Conservation (phyloP, 164 flowering plant species). For the Umbilicus rupestris region DNA sequence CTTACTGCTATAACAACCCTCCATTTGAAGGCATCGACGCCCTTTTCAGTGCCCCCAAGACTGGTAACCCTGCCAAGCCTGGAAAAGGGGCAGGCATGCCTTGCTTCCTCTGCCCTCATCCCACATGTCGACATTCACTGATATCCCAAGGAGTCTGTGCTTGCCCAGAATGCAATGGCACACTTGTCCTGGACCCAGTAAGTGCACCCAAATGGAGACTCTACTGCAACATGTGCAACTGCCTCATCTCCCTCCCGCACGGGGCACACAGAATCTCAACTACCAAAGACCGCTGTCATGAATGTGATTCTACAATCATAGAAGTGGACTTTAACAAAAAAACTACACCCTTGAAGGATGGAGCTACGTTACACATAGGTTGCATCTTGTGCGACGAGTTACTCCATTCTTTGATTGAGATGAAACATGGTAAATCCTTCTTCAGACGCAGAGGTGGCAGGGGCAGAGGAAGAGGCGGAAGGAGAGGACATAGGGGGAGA, state of each 20-base stretch:
- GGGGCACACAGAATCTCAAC: slow-evolving; percentile 85
- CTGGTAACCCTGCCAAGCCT: slow-evolving; percentile 27
- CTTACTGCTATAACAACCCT: slow-evolving; percentile 90
- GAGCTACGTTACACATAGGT: slow-evolving; percentile 62
- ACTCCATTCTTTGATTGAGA: slow-evolving; percentile 76
- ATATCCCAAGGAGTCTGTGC: slow-evolving; percentile 93
- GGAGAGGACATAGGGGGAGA: slow-evolving; percentile 40
- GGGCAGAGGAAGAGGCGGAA: slow-evolving; percentile 62
- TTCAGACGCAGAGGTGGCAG: slow-evolving; percentile 37
- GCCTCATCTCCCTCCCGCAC: slow-evolving; percentile 76
- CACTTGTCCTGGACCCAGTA: slow-evolving; percentile 81
- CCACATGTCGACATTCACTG: slow-evolving; percentile 84
- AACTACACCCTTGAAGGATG: slow-evolving; percentile 73
- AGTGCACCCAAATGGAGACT: slow-evolving; percentile 96
- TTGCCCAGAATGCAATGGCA: slow-evolving; percentile 89
- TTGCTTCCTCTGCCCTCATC: slow-evolving; percentile 87
- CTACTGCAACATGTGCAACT: slow-evolving; percentile 81
- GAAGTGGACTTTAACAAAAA: slow-evolving; percentile 93
- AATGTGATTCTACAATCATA: slow-evolving; percentile 73
- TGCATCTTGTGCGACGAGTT: slow-evolving; percentile 91
- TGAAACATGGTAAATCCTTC: slow-evolving; percentile 81
- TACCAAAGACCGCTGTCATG: slow-evolving; percentile 54
- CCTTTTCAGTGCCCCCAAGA: slow-evolving; percentile 37
- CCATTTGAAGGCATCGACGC: slow-evolving; percentile 82
- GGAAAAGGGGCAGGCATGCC: slow-evolving; percentile 95